A percentile compares a stretch with the other conserved stretches of the same genome.
Evolutionary conservation across 140 eudicot genomes (phyloP).

Genomic region (Erigeron philadelphicus): DNA sequence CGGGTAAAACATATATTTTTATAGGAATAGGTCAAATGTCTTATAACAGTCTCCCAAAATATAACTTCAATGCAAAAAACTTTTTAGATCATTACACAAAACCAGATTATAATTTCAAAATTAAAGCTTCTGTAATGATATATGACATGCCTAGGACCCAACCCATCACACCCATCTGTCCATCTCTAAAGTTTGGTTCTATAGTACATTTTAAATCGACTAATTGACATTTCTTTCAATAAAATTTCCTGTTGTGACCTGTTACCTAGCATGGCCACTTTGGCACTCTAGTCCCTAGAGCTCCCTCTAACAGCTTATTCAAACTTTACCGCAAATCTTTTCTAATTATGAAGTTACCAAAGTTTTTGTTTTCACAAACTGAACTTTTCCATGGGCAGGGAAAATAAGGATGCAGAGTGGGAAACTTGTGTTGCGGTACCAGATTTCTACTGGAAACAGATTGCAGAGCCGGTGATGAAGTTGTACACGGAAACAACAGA

Average conservation of each 20-base stretch:
- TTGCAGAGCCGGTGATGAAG: slow-evolving; percentile 82
- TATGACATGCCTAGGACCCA: background rate
- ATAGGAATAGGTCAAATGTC: background rate
- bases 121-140: too few relatives aligned
- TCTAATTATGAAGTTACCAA: background rate
- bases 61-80: background rate
- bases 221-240: background rate
- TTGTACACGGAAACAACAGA: slow-evolving; percentile 82
- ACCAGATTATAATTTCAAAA: too few relatives aligned
- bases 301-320: background rate
- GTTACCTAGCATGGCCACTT: background rate
- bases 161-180: background rate
- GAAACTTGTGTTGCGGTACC: slow-evolving; percentile 64
- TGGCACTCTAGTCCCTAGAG: background rate
- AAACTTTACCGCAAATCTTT: background rate
- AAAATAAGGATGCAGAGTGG: slow-evolving; percentile 58
- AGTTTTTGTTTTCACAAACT: background rate
- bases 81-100: too few relatives aligned
- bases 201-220: background rate
- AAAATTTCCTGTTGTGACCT: background rate
- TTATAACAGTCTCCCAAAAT: background rate
- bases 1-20: background rate
- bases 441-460: slow-evolving; percentile 81
- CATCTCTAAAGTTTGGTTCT: background rate
- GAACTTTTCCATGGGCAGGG: slow-evolving; percentile 36